Evolutionary conservation across 495 filamentous ascomycete genomes (phyloP), one percentile per base, ranked within the genome.

Genomic region (Neurospora sp.): DNA sequence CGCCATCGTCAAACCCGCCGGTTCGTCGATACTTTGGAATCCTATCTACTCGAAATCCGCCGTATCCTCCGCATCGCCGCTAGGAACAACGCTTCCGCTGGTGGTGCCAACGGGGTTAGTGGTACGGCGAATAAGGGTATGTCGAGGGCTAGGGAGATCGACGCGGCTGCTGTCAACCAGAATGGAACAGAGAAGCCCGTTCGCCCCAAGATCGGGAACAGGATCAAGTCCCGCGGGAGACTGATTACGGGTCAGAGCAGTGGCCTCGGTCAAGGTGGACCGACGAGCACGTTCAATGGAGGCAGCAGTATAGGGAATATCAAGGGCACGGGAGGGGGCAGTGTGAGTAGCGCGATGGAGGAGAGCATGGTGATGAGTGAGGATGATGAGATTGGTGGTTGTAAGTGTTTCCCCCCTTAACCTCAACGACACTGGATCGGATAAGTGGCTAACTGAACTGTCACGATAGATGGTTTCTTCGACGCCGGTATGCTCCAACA

Each of bases 1-100:
- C 97, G 97, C 79, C 96, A 99, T 78, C 84, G 96, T 10, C 96
- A 99, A 82, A 99, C 96, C 0, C 89, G 89, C 74, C 90, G 96
- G 5, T 93, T 95, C 76, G 89, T 98, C 74, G 93, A 98, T 73
- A 91, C 93, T 0, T 84, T 99, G 4, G 96, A 98, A 81, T 88
- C 84, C 48, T 99, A 98, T 79, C 87, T 99, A 40, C 83, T 94
- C 14, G 96, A 99, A 82, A 92, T 98, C 61, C 86, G 96, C 7
- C 92, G 94, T 75, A 85, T 98, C 75, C 79, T 99, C 71, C 84
- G 91, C 14, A 86, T 90, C 59, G 89, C 89, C 0, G 89, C 88
- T 69, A 85, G 84, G 73, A 88, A 87, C 75, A 75, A 72, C 18
- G 75, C 76, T 20, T 9, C 53, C 27, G 27, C 53, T 27, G 16